phyloP scores from a whole-genome alignment of 1,284 basidiomycete species.

The Rhodotorula sp. region DNA sequence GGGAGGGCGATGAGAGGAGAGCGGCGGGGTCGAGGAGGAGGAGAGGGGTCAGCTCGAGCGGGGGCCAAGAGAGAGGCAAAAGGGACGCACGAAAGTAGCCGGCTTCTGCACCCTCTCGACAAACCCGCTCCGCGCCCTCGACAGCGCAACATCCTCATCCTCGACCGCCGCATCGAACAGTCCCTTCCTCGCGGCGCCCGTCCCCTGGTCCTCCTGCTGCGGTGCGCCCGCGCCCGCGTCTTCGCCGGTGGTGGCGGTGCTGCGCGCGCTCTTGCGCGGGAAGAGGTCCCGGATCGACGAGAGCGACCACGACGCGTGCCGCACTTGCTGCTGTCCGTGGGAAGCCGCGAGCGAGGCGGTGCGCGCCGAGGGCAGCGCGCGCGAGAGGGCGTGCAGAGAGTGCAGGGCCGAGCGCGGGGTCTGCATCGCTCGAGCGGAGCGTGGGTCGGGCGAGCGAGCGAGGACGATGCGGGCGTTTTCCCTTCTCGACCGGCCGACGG shows the following conservation, averaged over 20 bases:
- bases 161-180: conserved; percentile 29
- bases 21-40: no score
- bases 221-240: not conserved
- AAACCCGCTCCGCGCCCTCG: conserved; percentile 2
- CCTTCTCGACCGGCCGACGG: not conserved
- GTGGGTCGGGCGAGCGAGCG: not conserved
- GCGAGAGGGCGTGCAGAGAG: conserved; percentile 12
- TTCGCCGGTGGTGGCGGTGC: not conserved
- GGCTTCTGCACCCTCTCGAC: conserved; percentile 6
- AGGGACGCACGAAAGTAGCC: conserved; percentile 24
- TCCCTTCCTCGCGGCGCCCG: conserved; percentile 20
- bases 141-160: conserved; percentile 26
- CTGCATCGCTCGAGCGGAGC: not conserved
- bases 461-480: not conserved
- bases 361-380: conserved; percentile 1
- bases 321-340: conserved; percentile 8
- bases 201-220: not conserved
- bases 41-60: not conserved
- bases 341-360: not conserved
- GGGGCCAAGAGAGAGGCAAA: not conserved
- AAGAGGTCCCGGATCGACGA: conserved; percentile 23
- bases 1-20: not conserved
- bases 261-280: not conserved
- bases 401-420: not conserved
- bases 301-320: conserved; percentile 25